Evolutionary conservation across 2,329 filamentous ascomycete genomes (phyloP).

Genomic region (Dactylellina parvicollis): DNA sequence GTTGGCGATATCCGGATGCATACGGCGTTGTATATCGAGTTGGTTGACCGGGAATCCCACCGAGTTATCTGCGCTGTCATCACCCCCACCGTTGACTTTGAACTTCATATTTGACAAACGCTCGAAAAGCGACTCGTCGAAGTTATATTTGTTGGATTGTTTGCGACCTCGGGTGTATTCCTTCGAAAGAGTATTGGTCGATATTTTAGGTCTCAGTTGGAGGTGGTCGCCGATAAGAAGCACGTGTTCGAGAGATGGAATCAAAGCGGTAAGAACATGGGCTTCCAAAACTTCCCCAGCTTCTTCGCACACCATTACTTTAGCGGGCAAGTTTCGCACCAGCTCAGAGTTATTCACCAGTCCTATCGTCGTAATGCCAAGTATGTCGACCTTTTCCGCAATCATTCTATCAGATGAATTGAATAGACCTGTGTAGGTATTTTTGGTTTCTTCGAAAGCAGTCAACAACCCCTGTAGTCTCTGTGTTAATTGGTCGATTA

Average conservation of each 20-base stretch:
- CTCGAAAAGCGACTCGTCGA: slow-evolving; percentile 73
- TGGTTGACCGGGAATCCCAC: slow-evolving; percentile 60
- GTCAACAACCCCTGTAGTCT: not conserved
- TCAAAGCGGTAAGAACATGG: slow-evolving; percentile 69
- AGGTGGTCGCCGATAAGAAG: slow-evolving; percentile 73
- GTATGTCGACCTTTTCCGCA: slow-evolving; percentile 62
- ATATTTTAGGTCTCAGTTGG: slow-evolving; percentile 70
- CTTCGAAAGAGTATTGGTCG: slow-evolving; percentile 67
- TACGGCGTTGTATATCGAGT: slow-evolving; percentile 71
- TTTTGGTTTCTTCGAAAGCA: slow-evolving; percentile 25
- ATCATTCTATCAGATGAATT: slow-evolving; percentile 62
- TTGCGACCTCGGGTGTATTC: slow-evolving; percentile 68
- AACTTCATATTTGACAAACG: slow-evolving; percentile 62
- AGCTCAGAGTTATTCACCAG: slow-evolving; percentile 67
- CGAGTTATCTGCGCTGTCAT: slow-evolving; percentile 58
- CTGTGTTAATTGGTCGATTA: slow-evolving; percentile 20
- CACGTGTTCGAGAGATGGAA: slow-evolving; percentile 70
- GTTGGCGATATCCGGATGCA: slow-evolving; percentile 71
- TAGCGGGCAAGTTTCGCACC: slow-evolving; percentile 65
- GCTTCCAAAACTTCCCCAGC: slow-evolving; percentile 75
- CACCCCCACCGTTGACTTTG: slow-evolving; percentile 60
- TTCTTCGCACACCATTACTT: slow-evolving; percentile 74
- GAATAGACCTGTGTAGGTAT: slow-evolving; percentile 56
- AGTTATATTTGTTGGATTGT: slow-evolving; percentile 61
- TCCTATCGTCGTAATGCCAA: slow-evolving; percentile 71